Evolutionary conservation across 176 grass and related monocot genomes (phyloP).

Genomic region (Juncus effusus): DNA sequence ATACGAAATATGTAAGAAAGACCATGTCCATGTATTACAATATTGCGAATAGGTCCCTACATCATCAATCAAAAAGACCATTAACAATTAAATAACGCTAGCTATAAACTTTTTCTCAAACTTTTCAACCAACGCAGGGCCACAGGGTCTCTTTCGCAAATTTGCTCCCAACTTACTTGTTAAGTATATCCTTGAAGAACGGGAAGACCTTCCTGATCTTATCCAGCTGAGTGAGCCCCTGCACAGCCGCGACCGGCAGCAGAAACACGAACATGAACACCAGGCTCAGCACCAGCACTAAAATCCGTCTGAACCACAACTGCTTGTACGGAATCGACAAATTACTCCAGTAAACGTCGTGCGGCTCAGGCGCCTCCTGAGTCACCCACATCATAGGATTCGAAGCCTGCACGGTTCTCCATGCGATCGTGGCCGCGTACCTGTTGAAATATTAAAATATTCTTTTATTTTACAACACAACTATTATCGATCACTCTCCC

Average conservation of each 20-base stretch:
- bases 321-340: conserved; percentile 77
- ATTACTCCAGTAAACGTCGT: conserved; percentile 89
- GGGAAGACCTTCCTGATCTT: conserved; percentile 53
- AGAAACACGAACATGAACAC: conserved; percentile 84
- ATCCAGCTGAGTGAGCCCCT: conserved; percentile 76
- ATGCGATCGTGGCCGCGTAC: conserved; percentile 72
- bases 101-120: too few relatives aligned
- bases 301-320: conserved; percentile 70
- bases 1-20: too few relatives aligned
- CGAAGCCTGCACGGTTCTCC: conserved; percentile 68
- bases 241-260: conserved; percentile 72
- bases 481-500: too few relatives aligned
- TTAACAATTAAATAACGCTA: too few relatives aligned
- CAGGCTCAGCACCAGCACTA: conserved; percentile 51
- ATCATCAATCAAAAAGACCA: too few relatives aligned
- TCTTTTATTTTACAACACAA: too few relatives aligned
- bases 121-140: not conserved
- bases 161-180: conserved; percentile 33
- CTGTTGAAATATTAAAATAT: too few relatives aligned
- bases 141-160: conserved; percentile 8
- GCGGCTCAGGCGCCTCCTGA: conserved; percentile 62
- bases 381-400: conserved; percentile 95
- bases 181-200: conserved; percentile 35
- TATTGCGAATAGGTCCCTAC: too few relatives aligned
- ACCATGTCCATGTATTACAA: too few relatives aligned